These are phyloP conservation scores for Phytopythium delawarense DNA, from an alignment of 352 stramenopile genomes.

Conservation along the genomic window DNA sequence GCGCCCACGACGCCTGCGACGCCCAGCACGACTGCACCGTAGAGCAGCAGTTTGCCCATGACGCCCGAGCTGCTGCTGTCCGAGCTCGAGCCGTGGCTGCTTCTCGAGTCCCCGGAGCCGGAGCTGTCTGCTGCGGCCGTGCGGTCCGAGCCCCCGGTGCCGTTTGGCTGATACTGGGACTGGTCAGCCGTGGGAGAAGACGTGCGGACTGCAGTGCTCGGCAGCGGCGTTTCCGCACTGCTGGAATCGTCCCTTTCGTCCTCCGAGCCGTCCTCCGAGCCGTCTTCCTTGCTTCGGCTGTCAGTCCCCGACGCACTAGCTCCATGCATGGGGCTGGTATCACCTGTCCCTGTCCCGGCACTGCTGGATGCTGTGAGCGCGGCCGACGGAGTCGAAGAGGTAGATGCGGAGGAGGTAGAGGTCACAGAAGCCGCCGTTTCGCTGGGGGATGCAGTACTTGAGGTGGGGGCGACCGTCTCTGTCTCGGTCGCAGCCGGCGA, in stretches of 20 bases:
- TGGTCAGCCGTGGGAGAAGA: neutral
- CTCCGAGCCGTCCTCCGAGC: neutral
- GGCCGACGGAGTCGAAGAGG: neutral
- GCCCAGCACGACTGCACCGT: slow-evolving; percentile 28
- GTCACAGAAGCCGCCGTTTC: neutral
- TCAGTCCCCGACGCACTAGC: neutral
- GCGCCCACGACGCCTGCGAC: slow-evolving; percentile 15
- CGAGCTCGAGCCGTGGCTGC: neutral
- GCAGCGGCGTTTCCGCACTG: neutral
- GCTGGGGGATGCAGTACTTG: neutral
- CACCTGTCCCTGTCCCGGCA: neutral
- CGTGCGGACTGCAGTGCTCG: neutral
- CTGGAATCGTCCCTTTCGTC: neutral
- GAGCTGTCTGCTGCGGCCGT: neutral
- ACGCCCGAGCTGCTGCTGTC: neutral
- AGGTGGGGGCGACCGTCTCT: neutral
- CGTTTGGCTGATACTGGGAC: slow-evolving; percentile 1
- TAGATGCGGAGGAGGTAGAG: neutral
- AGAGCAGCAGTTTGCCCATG: slow-evolving; percentile 22
- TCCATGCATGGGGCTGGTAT: neutral
- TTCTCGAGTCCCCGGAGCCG: neutral
- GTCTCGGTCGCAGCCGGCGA: neutral
- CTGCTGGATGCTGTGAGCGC: neutral
- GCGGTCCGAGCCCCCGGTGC: neutral
- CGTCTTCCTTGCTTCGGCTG: neutral